Evolutionary conservation across 345 rosid species (phyloP).

Genomic region (Citrus hindsii): DNA sequence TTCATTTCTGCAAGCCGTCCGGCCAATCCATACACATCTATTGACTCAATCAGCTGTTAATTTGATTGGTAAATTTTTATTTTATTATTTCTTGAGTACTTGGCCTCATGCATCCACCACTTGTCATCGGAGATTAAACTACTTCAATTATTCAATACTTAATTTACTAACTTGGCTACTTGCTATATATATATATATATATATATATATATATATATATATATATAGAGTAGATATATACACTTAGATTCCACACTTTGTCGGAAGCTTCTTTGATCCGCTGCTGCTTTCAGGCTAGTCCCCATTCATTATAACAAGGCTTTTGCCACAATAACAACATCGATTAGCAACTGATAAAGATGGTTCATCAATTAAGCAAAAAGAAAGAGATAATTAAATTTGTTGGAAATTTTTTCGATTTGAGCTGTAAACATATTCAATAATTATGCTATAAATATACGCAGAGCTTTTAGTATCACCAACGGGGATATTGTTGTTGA

Average conservation of each 20-base stretch:
- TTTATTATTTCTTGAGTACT: not conserved
- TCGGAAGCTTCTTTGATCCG: not conserved
- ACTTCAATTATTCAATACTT: not conserved
- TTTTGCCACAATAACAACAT: not conserved
- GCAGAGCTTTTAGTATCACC: not conserved
- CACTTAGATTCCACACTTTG: not conserved
- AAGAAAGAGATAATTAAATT: not conserved
- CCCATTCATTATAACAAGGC: not conserved
- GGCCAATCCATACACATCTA: too few species aligned
- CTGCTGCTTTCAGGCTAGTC: not conserved
- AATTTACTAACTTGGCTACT: not conserved
- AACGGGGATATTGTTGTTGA: too few species aligned
- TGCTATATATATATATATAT: too few species aligned
- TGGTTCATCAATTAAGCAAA: not conserved
- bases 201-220: too few species aligned
- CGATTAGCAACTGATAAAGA: not conserved
- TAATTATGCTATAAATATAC: not conserved
- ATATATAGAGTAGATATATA: too few species aligned
- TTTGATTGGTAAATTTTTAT: not conserved
- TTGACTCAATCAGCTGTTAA: not conserved
- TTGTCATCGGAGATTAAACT: not conserved
- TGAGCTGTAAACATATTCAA: too few species aligned
- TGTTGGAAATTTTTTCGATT: not conserved
- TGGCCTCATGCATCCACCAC: not conserved
- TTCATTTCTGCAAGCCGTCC: too few species aligned